Evolutionary conservation across 148 eudicot genomes (phyloP), one percentile per base, ranked within the genome.

Genomic region (Chenopodium formosanum): DNA sequence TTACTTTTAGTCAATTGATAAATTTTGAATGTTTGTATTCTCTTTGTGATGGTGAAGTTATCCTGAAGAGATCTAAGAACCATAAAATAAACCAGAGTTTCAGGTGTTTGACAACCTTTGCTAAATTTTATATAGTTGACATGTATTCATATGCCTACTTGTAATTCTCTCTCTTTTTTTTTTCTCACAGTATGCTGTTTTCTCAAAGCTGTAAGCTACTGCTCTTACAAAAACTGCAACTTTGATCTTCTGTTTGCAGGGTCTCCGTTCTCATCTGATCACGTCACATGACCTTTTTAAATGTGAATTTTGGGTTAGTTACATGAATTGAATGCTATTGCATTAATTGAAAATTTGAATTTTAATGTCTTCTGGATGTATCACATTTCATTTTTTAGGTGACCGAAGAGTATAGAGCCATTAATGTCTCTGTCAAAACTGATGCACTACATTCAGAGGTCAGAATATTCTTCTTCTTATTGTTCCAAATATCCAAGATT

Each of bases 281-380:
- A 73, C 97, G 31, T 94, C 92, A 27, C 99, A 96, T 82, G 99
- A 94, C 85, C 93, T 94, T 50, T 94, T 96, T 90, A 90, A 87
- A 84, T 96, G 84, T 83, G 98, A 96, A 66, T 96, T 90, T 89
- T 92, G 92, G 97, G 99, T 95, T 80, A 80, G 97, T 89, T 75
- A 83, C 82, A 82, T 80, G 37, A 83, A 29, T 78, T 47, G 77
- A 63, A 46, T 50, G 77, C 75, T 78, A 66, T 75, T 66, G 34
- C 75, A 22, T 44, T 48, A 50, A 40, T 69, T 70, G 22, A 71
- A 62, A 66, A 40, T 40, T 40, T 40, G 44, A 40, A 40, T 6
- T 6, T 50, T 8, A 50, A 4, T 19, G 53, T 65, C 47, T 86
- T n/a, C 53, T 72, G 62, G 77, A 56, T 88, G 77, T 78, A 23